Conservation (phyloP, 108 stramenopile species). For the Nitzschia palea region DNA sequence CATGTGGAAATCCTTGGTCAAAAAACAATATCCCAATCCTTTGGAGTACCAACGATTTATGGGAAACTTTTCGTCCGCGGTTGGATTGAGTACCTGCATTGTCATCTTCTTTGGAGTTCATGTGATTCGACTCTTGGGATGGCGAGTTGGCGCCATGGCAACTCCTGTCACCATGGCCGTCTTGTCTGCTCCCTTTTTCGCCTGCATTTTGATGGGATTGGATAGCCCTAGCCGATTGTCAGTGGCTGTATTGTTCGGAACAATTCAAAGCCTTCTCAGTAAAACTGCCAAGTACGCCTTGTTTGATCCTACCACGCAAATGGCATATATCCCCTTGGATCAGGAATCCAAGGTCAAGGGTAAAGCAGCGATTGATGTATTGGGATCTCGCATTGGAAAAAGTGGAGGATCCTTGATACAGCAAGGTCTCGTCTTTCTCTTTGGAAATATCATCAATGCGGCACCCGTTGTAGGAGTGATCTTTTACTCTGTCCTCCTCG, state of each 20-base stretch:
- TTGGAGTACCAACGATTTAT: conserved; percentile 94
- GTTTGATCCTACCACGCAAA: conserved; percentile 86
- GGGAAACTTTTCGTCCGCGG: conserved; percentile 89
- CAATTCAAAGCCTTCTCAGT: conserved; percentile 85
- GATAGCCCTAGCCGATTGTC: conserved; percentile 67
- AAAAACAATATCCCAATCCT: conserved; percentile 87
- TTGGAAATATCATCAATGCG: conserved; percentile 89
- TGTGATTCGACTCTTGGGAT: conserved; percentile 88
- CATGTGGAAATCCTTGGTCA: conserved; percentile 95
- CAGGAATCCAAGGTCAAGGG: conserved; percentile 95
- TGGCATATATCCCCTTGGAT: conserved; percentile 97
- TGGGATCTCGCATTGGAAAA: conserved; percentile 93
- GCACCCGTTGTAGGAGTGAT: conserved; percentile 83
- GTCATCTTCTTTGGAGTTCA: conserved; percentile 94
- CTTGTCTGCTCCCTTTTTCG: conserved; percentile 89
- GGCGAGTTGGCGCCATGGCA: conserved; percentile 91
- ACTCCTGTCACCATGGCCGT: conserved; percentile 90
- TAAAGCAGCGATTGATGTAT: conserved; percentile 95
- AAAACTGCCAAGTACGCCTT: conserved; percentile 93
- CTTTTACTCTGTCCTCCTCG: conserved; percentile 79
- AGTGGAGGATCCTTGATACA: conserved; percentile 94
- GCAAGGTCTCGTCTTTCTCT: conserved; percentile 88
- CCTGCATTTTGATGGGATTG: conserved; percentile 76
- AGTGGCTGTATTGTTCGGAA: conserved; percentile 84
- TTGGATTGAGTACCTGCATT: conserved; percentile 83